Evolutionary conservation across 352 stramenopile species (phyloP).

Genomic region (Phytophthora rubi): DNA sequence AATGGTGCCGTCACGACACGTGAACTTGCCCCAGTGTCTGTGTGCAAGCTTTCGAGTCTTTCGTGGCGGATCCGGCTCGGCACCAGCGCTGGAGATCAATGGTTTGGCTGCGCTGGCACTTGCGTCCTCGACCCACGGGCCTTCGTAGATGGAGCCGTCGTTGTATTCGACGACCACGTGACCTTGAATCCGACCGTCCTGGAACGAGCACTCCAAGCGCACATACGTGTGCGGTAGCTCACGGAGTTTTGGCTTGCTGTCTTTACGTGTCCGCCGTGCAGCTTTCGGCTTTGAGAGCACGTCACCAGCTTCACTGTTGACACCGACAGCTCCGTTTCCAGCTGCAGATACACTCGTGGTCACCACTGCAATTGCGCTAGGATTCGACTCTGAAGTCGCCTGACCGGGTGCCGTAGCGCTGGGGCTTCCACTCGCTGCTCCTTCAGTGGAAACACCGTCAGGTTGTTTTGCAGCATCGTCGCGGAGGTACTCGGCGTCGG

Average conservation of each 20-base stretch:
- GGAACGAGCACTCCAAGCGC: conserved; percentile 76
- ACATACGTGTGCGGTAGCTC: conserved; percentile 74
- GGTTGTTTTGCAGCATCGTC: conserved; percentile 35
- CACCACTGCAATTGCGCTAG: neutral
- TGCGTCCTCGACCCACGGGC: conserved; percentile 75
- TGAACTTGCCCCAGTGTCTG: conserved; percentile 82
- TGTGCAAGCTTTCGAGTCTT: conserved; percentile 50
- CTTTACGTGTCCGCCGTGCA: conserved; percentile 5
- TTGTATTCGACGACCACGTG: conserved; percentile 80
- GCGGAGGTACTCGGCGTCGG: conserved; percentile 62
- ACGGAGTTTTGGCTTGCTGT: conserved; percentile 22
- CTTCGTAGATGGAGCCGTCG: conserved; percentile 81
- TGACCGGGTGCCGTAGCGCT: conserved; percentile 25
- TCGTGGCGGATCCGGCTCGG: conserved; percentile 40
- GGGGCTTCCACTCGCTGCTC: neutral
- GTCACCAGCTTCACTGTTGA: neutral
- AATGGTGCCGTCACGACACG: conserved; percentile 65
- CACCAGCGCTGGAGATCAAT: conserved; percentile 29
- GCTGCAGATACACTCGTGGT: neutral
- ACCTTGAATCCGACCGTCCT: conserved; percentile 68
- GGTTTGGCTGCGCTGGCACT: conserved; percentile 53
- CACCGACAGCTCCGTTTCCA: conserved; percentile 2
- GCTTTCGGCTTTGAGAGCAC: conserved; percentile 8
- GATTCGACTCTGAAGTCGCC: conserved; percentile 22
- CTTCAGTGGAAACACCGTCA: neutral